Conservation (phyloP, 108 stramenopile species). For the Skeletonema grethae region DNA sequence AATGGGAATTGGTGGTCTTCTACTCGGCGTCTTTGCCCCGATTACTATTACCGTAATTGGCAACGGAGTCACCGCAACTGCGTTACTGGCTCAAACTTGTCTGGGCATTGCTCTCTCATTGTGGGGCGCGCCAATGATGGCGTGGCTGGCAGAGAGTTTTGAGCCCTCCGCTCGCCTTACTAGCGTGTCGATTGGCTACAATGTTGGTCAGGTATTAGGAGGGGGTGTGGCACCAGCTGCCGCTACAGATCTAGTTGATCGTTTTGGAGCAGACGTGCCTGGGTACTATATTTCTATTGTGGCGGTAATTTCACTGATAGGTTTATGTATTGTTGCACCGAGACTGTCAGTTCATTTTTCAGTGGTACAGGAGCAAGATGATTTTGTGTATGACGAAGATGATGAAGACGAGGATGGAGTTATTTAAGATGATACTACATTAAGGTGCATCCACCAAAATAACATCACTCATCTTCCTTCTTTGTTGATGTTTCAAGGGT, state of each 20-base stretch:
- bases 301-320: slow-evolving; percentile 45
- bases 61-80: slow-evolving; percentile 20
- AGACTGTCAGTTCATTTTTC: slow-evolving; percentile 24
- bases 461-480: background rate
- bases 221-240: slow-evolving; percentile 60
- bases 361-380: slow-evolving; percentile 22
- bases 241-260: slow-evolving; percentile 59
- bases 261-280: slow-evolving; percentile 36
- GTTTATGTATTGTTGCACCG: slow-evolving; percentile 54
- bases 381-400: slow-evolving; percentile 2
- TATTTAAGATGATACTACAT: background rate
- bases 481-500: background rate
- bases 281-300: slow-evolving; percentile 51
- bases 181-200: slow-evolving; percentile 78
- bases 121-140: slow-evolving; percentile 80
- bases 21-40: slow-evolving; percentile 43
- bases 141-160: slow-evolving; percentile 82
- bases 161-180: slow-evolving; percentile 64
- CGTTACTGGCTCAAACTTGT: slow-evolving; percentile 57
- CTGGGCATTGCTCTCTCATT: slow-evolving; percentile 62
- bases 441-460: background rate
- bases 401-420: slow-evolving; percentile 6
- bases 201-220: slow-evolving; percentile 62
- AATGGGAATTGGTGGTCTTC: slow-evolving; percentile 64
- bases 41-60: slow-evolving; percentile 49